Conservation (phyloP, 202 grass and related monocot genomes). For the Musa balbisiana region DNA sequence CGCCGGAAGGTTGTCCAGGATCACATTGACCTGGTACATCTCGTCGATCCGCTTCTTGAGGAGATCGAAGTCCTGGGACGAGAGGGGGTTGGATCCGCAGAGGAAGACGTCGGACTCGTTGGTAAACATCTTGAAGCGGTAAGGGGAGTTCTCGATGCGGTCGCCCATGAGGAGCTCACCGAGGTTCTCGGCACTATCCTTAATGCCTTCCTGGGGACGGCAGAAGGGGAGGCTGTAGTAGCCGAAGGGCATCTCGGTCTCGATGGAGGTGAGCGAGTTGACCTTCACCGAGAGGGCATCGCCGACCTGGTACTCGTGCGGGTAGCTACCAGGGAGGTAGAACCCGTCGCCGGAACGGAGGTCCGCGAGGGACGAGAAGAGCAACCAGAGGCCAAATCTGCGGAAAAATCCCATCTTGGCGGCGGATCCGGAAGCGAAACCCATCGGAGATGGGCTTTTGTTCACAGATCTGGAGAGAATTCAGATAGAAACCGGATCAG, state of each 20-base stretch:
- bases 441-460: background rate
- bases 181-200: conserved; percentile 87
- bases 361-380: conserved; percentile 2
- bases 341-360: conserved; percentile 30
- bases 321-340: conserved; percentile 92
- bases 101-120: conserved; percentile 70
- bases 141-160: conserved; percentile 86
- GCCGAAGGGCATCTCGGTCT: conserved; percentile 76
- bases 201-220: conserved; percentile 46
- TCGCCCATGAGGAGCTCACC: conserved; percentile 93
- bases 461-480: background rate
- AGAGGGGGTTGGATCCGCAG: conserved; percentile 52
- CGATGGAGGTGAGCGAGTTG: conserved; percentile 85
- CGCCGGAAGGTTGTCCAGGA: conserved; percentile 83
- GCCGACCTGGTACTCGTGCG: conserved; percentile 56
- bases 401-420: conserved; percentile 23
- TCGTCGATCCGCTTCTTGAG: conserved; percentile 84
- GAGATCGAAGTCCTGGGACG: conserved; percentile 36
- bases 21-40: conserved; percentile 94
- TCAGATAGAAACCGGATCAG: background rate
- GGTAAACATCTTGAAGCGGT: conserved; percentile 76
- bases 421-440: conserved; percentile 23
- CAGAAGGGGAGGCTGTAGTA: conserved; percentile 88
- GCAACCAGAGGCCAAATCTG: conserved; percentile 25
- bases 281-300: conserved; percentile 66